phyloP scores from a whole-genome alignment of 257 asterid species.

The Leptodermis oblonga region DNA sequence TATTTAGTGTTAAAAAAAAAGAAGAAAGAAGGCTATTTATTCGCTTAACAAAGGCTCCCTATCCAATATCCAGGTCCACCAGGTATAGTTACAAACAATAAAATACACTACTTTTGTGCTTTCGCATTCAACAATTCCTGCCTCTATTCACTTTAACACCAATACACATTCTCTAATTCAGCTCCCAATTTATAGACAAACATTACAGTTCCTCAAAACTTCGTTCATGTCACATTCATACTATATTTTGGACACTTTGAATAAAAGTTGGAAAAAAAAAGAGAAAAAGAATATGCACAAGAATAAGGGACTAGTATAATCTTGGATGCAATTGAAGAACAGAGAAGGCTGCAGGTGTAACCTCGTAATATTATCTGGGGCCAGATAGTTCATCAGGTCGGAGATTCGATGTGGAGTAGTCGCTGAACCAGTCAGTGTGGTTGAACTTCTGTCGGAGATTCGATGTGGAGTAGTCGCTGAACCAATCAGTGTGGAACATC shows the following conservation, averaged over 20 bases:
- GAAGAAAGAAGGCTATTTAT: too few species aligned
- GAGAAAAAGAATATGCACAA: conserved; percentile 31
- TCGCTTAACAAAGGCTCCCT: too few species aligned
- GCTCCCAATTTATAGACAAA: conserved; percentile 26
- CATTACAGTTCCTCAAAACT: conserved; percentile 24
- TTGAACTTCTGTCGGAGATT: conserved; percentile 58
- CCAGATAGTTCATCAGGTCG: conserved; percentile 79
- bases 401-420: conserved; percentile 60
- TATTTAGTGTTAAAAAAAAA: too few species aligned
- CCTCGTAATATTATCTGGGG: conserved; percentile 46
- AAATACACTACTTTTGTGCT: conserved; percentile 16
- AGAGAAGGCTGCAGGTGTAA: background rate
- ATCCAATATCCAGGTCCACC: too few species aligned
- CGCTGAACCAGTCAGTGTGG: conserved; percentile 56
- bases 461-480: conserved; percentile 57
- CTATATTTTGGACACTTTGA: conserved; percentile 17
- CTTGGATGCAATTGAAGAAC: conserved; percentile 17
- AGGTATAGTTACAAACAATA: conserved; percentile 1
- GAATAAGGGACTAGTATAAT: conserved; percentile 17
- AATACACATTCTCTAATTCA: conserved; percentile 12
- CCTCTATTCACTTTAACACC: conserved; percentile 22
- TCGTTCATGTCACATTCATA: conserved; percentile 20
- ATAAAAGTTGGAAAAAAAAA: too few species aligned
- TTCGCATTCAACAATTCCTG: conserved; percentile 15
- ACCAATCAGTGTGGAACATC: conserved; percentile 60